Conservation (phyloP, 805 yeast genomes). For the Candida tallmaniae region DNA sequence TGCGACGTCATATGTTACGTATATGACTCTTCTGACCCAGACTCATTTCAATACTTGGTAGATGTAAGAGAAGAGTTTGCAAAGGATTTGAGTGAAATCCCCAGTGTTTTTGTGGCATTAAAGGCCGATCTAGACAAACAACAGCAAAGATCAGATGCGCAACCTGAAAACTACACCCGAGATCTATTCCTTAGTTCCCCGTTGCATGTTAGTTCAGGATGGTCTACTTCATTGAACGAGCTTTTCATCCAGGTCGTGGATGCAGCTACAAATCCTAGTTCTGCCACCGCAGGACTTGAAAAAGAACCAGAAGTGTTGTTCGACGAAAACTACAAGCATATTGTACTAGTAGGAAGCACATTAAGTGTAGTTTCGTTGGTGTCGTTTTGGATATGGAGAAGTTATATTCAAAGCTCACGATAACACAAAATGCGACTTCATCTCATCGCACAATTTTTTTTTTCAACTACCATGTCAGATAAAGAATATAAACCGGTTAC, state of each 20-base stretch:
- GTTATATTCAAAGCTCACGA: constrained; percentile 25
- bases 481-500: constrained; percentile 61
- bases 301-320: constrained; percentile 59
- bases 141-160: constrained; percentile 80
- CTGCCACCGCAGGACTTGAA: constrained; percentile 67
- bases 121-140: constrained; percentile 96
- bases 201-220: constrained; percentile 80
- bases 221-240: constrained; percentile 86
- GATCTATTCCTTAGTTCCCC: constrained; percentile 70
- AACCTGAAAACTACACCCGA: constrained; percentile 83
- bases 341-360: constrained; percentile 64
- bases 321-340: constrained; percentile 46
- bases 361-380: constrained; percentile 60
- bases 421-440: constrained; percentile 1
- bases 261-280: constrained; percentile 75
- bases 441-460: constrained; percentile 12
- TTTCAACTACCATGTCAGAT: constrained; percentile 9
- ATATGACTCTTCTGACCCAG: constrained; percentile 95
- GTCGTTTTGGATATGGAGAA: constrained; percentile 62
- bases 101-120: constrained; percentile 83
- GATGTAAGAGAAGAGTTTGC: constrained; percentile 61
- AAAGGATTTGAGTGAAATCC: constrained; percentile 57
- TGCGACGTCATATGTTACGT: constrained; percentile 90
- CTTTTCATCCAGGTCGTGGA: constrained; percentile 82
- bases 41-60: constrained; percentile 79